Evolutionary conservation across 345 rosid species (phyloP), one percentile per base, ranked within the genome.

Genomic region (Eucalyptus decipiens): DNA sequence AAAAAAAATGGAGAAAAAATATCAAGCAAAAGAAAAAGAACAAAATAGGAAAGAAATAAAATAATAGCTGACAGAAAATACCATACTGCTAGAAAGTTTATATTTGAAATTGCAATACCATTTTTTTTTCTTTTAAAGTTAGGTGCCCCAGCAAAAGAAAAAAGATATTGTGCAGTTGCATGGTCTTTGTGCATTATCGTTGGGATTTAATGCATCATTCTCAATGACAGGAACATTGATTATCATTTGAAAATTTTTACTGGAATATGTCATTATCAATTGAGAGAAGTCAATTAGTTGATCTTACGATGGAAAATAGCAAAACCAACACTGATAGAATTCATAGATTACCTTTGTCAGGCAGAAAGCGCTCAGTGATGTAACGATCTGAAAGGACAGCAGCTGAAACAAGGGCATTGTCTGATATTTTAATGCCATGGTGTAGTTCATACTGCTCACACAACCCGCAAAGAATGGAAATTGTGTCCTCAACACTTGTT

Each of bases 401-500:
- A 30, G 98, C 96, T 30, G 98, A 92, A 91, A 98, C 98, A 90
- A 97, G 97, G 47, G 99, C 95, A 91, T 98, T 90, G 52, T 96
- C 99, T 43, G 99, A 97, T 90, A 98, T 98, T 86, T 95, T 96
- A 89, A 98, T 95, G 58, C 99, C 99, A 86, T 98, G 99, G 91
- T 97, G 98, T 86, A 98, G 91, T 92, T 96, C 99, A 48, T 98
- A 98, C 30, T 95, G 93, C 92, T 98, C 99, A 88, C 95, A 95
- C 90, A 97, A 90, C 28, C 99, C 97, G 69, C 98, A 96, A 51
- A 98, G 99, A 90, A 98, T 97, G 40, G 99, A 97, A 90, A 98
- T 93, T 60, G 99, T 95, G 90, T 96, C 99, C 92, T 97, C 99
- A 90, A 97, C 60, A 97, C 99, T 93, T 98, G 99, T 80, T 98